A percentile compares a stretch with the other conserved stretches of the same genome.
phyloP scores from a whole-genome alignment of 2,329 filamentous ascomycete species.

The Trichoderma sp. region DNA sequence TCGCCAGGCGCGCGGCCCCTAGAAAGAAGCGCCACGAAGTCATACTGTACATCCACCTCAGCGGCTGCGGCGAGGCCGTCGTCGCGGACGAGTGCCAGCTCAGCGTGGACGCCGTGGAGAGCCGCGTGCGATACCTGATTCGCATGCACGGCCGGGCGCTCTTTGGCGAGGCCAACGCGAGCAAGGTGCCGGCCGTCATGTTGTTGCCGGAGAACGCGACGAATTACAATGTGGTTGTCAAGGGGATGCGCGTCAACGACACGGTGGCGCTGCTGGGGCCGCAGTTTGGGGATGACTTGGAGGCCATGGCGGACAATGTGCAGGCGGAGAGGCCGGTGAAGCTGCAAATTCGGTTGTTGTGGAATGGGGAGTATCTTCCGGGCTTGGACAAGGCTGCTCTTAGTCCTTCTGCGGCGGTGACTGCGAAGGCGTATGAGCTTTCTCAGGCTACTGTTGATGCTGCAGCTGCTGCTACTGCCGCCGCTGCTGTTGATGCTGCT shows the following conservation, averaged over 20 bases:
- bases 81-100: constrained; percentile 38
- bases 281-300: constrained; percentile 37
- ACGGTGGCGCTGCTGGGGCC: constrained; percentile 34
- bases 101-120: constrained; percentile 37
- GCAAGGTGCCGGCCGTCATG: background rate
- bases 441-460: background rate
- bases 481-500: background rate
- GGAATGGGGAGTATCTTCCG: background rate
- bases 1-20: background rate
- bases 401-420: background rate
- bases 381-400: background rate
- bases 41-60: constrained; percentile 38
- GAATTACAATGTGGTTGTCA: constrained; percentile 30
- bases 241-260: constrained; percentile 33
- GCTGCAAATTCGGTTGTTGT: constrained; percentile 15
- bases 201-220: constrained; percentile 21
- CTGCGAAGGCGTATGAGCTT: background rate
- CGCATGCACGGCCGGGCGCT: constrained; percentile 27
- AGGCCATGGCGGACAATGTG: constrained; percentile 32
- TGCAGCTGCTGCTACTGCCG: background rate
- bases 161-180: background rate
- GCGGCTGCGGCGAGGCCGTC: constrained; percentile 38
- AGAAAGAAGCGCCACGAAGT: constrained; percentile 21
- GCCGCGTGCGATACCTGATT: constrained; percentile 33
- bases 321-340: constrained; percentile 8